phyloP scores from a whole-genome alignment of 495 filamentous ascomycete genomes.

The Penicillium daleae region DNA sequence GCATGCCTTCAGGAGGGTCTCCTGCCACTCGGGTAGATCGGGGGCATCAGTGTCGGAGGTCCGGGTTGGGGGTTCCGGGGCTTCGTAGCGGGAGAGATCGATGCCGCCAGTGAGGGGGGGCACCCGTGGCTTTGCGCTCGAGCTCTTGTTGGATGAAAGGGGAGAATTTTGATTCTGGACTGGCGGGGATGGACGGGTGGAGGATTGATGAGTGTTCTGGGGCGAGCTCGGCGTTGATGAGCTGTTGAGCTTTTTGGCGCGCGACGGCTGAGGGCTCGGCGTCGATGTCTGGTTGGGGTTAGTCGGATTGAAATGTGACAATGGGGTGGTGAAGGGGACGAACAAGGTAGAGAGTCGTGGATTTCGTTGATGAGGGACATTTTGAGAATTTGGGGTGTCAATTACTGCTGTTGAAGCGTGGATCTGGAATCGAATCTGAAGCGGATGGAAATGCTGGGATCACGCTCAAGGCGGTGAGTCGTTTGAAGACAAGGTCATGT shows the following conservation, averaged over 20 bases:
- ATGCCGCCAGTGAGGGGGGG: slow-evolving; percentile 63
- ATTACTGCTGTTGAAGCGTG: not conserved
- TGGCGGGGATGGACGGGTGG: slow-evolving; percentile 47
- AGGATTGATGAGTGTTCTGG: slow-evolving; percentile 41
- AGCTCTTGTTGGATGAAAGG: slow-evolving; percentile 67
- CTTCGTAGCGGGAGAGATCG: slow-evolving; percentile 83
- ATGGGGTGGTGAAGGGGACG: slow-evolving; percentile 1
- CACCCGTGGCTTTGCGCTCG: slow-evolving; percentile 56
- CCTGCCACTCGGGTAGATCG: slow-evolving; percentile 43
- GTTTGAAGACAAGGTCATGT: not conserved
- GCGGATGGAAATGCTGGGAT: slow-evolving; percentile 1
- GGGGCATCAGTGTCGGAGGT: slow-evolving; percentile 36
- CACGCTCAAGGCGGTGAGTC: slow-evolving; percentile 1
- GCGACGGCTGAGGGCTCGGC: slow-evolving; percentile 61
- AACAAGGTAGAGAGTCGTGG: slow-evolving; percentile 89
- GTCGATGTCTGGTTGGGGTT: slow-evolving; percentile 67
- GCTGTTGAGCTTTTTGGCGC: slow-evolving; percentile 59
- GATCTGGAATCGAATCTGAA: not conserved
- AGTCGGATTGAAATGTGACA: slow-evolving; percentile 6
- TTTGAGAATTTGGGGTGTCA: slow-evolving; percentile 14
- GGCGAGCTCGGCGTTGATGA: slow-evolving; percentile 68
- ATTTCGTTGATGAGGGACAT: slow-evolving; percentile 73
- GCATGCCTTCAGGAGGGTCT: slow-evolving; percentile 56
- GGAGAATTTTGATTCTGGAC: slow-evolving; percentile 53
- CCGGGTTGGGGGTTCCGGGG: slow-evolving; percentile 49